A percentile compares a stretch with the other conserved stretches of the same genome.
These are phyloP conservation scores for Aureococcus anophagefferens DNA, from an alignment of 108 stramenopile species.

Conservation along the genomic window DNA sequence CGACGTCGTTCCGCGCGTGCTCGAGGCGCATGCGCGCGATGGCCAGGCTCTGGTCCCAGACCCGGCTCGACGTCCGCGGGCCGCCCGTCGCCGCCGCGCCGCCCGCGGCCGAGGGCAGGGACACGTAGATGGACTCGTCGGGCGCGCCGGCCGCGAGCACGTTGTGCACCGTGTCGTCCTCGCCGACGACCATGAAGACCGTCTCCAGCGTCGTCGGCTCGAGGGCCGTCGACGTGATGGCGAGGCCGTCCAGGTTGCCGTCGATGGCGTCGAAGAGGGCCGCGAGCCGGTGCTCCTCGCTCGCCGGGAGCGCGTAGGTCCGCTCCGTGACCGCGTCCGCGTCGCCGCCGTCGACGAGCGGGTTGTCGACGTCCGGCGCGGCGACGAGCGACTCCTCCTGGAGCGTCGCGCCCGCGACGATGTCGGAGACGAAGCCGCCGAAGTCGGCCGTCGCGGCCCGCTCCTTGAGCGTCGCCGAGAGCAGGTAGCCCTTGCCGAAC, in stretches of 20 bases:
- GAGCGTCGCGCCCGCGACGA: neutral
- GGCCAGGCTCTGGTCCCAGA: neutral
- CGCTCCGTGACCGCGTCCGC: neutral
- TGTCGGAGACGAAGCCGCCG: neutral
- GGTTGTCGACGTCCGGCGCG: neutral
- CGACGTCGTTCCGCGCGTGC: neutral
- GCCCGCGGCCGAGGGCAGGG: too few species aligned
- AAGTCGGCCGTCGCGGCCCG: neutral
- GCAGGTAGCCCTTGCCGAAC: constrained; percentile 79
- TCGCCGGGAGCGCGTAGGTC: too few species aligned
- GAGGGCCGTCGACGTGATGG: too few species aligned
- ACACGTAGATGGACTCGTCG: too few species aligned
- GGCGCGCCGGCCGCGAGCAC: neutral
- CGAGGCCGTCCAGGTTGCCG: constrained; percentile 34
- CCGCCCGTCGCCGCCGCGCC: too few species aligned
- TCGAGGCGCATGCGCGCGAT: neutral
- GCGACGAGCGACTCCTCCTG: neutral
- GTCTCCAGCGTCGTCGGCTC: constrained; percentile 53
- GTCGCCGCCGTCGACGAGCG: neutral
- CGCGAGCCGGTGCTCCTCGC: too few species aligned
- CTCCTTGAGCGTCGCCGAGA: constrained; percentile 29
- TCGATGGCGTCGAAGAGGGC: constrained; percentile 7
- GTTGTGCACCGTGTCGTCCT: neutral
- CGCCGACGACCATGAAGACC: constrained; percentile 34
- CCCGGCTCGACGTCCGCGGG: too few species aligned